Evolutionary conservation across 2,329 filamentous ascomycete species (phyloP), one percentile per base, ranked within the genome.

Genomic region (Talaromyces marneffei): DNA sequence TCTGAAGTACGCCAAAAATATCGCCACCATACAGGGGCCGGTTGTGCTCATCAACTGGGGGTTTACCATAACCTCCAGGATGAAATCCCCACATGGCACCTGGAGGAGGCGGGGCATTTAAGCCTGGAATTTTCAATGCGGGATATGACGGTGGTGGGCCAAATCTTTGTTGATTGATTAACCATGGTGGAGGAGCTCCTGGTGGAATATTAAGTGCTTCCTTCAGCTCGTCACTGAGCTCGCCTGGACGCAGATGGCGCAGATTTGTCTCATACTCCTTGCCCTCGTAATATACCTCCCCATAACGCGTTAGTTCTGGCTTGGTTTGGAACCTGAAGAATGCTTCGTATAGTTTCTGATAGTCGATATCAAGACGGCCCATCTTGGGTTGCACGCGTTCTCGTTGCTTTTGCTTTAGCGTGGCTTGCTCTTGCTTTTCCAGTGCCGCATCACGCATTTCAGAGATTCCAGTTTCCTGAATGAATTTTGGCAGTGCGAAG

Each of bases 251-350:
- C 63, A 97, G 85, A 77, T 97, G 90, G 68, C 90, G 88, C 65
- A 96, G 84, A 73, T 97, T 96, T 0, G 94, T 96, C 77, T 99
- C 94, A 71, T 91, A 94, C 74, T 99, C 94, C 75, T 99, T 99
- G 72, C 94, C 94, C 77, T 99, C 94, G 74, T 97, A 97, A 76
- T 99, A 99, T n/a, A 99, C 92, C 75, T 99, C 94, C 42, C 94
- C 94, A 69, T 96, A 99, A 46, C 92, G 85, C 33, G 94, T 97
- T 65, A 99, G 79, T 68, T 92, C 87, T 0, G 94, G 94, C 77
- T 99, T 99, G 42, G 91, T 96, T 78, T 99, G 94, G 73, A 96
- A 95, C 63, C 92, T 86, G 81, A 99, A 99, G 80, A 99, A 99
- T 3, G 94, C 94, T 73, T 97, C 94, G 78, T 97, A 97, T 59